A percentile compares a stretch with the other conserved stretches of the same genome.
Conservation (phyloP, 371 early-diverging fungal species). For the Mucor lusitanicus region DNA sequence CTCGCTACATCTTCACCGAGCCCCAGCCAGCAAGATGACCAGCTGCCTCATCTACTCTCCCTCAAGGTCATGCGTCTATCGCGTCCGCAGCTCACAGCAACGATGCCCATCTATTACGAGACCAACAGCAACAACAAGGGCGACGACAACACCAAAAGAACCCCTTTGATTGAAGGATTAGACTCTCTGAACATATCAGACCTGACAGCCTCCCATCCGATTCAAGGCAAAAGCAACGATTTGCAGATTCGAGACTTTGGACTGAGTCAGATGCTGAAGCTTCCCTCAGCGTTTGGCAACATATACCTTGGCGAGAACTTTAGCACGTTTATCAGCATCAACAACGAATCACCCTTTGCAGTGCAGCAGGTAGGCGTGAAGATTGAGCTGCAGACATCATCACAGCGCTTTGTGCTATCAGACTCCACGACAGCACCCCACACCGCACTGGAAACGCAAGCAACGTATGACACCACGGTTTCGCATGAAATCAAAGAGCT, state of each 20-base stretch:
- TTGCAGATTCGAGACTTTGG: constrained; percentile 62
- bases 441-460: constrained; percentile 43
- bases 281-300: constrained; percentile 81
- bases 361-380: constrained; percentile 76
- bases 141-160: constrained; percentile 8
- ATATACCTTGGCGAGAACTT: constrained; percentile 96
- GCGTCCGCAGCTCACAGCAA: constrained; percentile 70
- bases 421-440: constrained; percentile 58
- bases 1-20: neutral
- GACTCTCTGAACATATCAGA: constrained; percentile 49
- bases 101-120: constrained; percentile 55
- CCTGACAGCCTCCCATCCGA: constrained; percentile 38
- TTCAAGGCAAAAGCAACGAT: constrained; percentile 14
- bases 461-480: constrained; percentile 73
- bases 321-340: constrained; percentile 80
- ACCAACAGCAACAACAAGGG: constrained; percentile 5
- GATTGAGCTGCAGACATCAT: constrained; percentile 87
- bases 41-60: constrained; percentile 69
- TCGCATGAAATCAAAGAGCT: constrained; percentile 95
- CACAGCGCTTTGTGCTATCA: constrained; percentile 73
- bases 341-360: constrained; percentile 72
- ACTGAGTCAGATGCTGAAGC: constrained; percentile 63
- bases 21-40: constrained; percentile 38
- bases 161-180: constrained; percentile 34
- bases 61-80: constrained; percentile 93